Evolutionary conservation across 139 green algal species (phyloP), one percentile per base, ranked within the genome.

Genomic region (Picochlorum sp.): DNA sequence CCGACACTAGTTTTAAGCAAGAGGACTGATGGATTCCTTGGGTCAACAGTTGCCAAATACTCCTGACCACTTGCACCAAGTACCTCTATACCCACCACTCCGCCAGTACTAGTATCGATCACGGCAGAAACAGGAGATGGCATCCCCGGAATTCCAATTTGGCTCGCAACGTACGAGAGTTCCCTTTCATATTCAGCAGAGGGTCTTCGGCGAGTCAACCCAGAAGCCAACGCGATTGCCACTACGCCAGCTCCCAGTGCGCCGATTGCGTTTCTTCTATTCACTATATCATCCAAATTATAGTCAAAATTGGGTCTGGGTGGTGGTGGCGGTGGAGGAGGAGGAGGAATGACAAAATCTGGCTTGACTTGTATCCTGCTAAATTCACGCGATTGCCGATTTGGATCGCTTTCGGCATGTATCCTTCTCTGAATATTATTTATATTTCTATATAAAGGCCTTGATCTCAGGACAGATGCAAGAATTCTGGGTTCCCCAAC

Each of bases 11-110:
- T 12, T 5, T 26, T 12, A n/a, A 59, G 2, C 5, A 61, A 20
- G 14, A 61, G 16, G 5, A 33, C 33, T 39, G 32, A 61, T 13
- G 8, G 8, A 24, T 47, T 33, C 16, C 14, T 18, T 22, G 7
- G 32, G 49, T 61, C 55, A 14, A 49, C 55, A n/a, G 16, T 53
- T 31, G 26, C 55, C 22, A 37, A 22, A 51, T 61, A 61, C 30
- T 61, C 22, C 20, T 28, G 32, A 9, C 55, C 55, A 37, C 31
- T 50, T 1, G 18, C 24, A 12, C 55, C 55, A 33, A 50, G 18
- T 7, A 51, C 55, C 6, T 9, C 28, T 9, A 61, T 10, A 20
- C 14, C 31, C 9, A 61, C 55, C 18, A 61, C 32, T 61, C 24
- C 33, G 6, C 55, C 55, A 16, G 31, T 25, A 20, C 12, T 16